Conservation (phyloP, 1,139 yeast genomes). For the Kurtzmaniella quercitrusa region DNA sequence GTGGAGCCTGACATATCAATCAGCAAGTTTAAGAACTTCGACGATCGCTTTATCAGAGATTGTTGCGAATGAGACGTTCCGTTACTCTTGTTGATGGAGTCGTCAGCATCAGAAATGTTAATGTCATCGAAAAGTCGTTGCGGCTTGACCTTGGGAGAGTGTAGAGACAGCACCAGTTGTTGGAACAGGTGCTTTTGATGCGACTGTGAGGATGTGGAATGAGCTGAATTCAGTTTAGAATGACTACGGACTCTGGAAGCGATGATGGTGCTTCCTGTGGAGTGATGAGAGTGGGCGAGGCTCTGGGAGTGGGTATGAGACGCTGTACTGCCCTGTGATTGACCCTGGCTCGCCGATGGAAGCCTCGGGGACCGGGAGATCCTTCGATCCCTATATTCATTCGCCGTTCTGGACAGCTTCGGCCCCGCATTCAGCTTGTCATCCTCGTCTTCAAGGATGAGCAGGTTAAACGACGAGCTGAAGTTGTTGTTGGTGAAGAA, state of each 20-base stretch:
- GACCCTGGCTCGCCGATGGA: conserved; percentile 8
- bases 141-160: background rate
- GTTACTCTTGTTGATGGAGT: conserved; percentile 3
- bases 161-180: background rate
- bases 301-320: conserved; percentile 1
- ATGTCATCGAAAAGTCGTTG: conserved; percentile 1
- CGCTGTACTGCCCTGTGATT: background rate
- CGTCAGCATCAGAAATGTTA: conserved; percentile 6
- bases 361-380: conserved; percentile 3
- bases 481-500: conserved; percentile 39
- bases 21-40: conserved; percentile 45
- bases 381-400: background rate
- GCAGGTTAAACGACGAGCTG: conserved; percentile 42
- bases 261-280: background rate
- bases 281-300: background rate
- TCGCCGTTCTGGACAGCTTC: background rate
- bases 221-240: conserved; percentile 44
- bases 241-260: conserved; percentile 16
- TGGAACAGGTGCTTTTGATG: conserved; percentile 21
- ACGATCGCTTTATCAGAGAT: conserved; percentile 40
- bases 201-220: conserved; percentile 40
- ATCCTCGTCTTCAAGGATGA: conserved; percentile 38
- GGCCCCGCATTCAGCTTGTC: conserved; percentile 23
- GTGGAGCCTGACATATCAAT: conserved; percentile 25
- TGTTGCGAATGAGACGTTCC: conserved; percentile 12